Evolutionary conservation across 768 basidiomycete genomes (phyloP).

Genomic region (Leccinum broughii): DNA sequence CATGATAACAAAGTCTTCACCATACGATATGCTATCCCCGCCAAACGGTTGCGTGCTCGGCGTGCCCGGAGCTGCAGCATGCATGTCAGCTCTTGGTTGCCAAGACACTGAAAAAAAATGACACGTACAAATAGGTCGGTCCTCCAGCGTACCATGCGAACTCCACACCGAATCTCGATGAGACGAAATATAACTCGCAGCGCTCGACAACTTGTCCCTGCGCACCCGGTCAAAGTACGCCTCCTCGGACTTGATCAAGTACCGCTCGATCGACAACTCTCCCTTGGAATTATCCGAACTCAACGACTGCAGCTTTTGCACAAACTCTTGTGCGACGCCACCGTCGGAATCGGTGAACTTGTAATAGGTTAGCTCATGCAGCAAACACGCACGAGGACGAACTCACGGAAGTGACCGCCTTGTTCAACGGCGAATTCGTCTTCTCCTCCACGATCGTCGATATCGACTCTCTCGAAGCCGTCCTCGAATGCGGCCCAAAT

Average conservation of each 20-base stretch:
- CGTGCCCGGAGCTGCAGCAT: constrained; percentile 35
- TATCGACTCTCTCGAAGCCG: constrained; percentile 88
- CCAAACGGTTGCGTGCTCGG: constrained; percentile 55
- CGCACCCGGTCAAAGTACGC: constrained; percentile 90
- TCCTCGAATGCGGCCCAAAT: constrained; percentile 78
- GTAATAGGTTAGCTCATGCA: constrained; percentile 1
- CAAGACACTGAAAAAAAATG: constrained; percentile 14
- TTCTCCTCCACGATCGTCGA: constrained; percentile 92
- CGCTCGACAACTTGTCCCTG: constrained; percentile 83
- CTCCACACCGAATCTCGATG: constrained; percentile 83
- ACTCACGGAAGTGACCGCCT: constrained; percentile 83
- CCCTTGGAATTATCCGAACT: constrained; percentile 86
- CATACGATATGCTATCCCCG: constrained; percentile 45
- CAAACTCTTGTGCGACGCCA: constrained; percentile 87
- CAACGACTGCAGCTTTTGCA: constrained; percentile 76
- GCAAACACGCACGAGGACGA: neutral
- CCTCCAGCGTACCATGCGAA: constrained; percentile 51
- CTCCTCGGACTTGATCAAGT: constrained; percentile 87
- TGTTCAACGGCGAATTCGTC: constrained; percentile 86
- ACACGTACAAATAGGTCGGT: constrained; percentile 72
- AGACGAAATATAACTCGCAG: constrained; percentile 76
- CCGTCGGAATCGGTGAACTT: constrained; percentile 95
- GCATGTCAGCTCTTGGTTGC: neutral
- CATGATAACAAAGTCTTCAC: too few species aligned
- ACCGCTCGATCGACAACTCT: constrained; percentile 91